Percentiles rank a stretch among this genome's conserved stretches.
phyloP scores from a whole-genome alignment of 768 basidiomycete genomes.

The Lactarius deliciosus region DNA sequence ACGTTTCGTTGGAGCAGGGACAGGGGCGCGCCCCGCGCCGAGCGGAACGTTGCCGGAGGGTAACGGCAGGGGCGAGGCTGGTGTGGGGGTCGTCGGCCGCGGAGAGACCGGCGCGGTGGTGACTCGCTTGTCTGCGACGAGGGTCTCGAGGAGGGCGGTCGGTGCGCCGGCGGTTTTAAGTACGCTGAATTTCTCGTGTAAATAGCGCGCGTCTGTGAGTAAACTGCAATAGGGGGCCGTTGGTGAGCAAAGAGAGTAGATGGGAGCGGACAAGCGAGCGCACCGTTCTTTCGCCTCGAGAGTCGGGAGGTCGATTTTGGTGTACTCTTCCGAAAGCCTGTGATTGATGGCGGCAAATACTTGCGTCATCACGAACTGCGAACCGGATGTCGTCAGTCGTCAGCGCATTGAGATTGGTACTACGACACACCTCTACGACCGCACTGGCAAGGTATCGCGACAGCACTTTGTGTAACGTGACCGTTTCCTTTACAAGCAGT shows the following conservation, averaged over 20 bases:
- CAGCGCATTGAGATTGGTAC: background rate
- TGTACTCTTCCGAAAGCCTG: constrained; percentile 84
- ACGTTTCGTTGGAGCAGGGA: constrained; percentile 14
- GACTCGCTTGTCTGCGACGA: constrained; percentile 70
- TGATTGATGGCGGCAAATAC: constrained; percentile 93
- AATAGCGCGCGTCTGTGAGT: constrained; percentile 71
- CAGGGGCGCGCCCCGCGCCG: constrained; percentile 12
- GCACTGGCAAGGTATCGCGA: constrained; percentile 80
- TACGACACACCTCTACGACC: constrained; percentile 73
- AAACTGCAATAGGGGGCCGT: constrained; percentile 49
- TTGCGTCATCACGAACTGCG: constrained; percentile 88
- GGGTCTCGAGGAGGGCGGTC: constrained; percentile 78
- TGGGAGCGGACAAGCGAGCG: constrained; percentile 30
- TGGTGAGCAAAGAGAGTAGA: constrained; percentile 19
- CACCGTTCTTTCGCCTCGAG: constrained; percentile 86
- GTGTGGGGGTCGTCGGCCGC: constrained; percentile 13
- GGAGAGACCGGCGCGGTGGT: background rate
- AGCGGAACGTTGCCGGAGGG: constrained; percentile 19
- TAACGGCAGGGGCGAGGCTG: constrained; percentile 16
- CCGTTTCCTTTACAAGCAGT: constrained; percentile 89
- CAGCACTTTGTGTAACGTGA: constrained; percentile 92
- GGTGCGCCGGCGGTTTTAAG: constrained; percentile 68
- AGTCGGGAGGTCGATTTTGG: constrained; percentile 75
- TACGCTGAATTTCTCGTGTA: constrained; percentile 71
- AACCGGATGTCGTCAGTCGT: constrained; percentile 21